Conservation (phyloP, 129 eudicot genomes). For the Oenanthe sinensis region DNA sequence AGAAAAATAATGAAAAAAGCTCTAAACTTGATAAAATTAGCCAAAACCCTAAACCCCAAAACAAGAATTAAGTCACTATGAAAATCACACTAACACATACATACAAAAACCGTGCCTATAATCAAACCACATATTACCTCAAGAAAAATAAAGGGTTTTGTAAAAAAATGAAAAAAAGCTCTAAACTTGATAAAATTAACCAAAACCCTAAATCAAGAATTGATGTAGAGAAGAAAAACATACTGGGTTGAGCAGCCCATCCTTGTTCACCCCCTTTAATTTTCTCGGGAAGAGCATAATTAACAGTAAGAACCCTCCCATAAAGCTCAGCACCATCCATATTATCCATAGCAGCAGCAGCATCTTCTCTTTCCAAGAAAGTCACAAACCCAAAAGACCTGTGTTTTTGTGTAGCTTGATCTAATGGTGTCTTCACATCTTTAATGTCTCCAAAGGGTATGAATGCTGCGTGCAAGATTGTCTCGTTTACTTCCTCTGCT, state of each 20-base stretch:
- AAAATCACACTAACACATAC: not conserved
- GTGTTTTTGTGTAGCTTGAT: constrained; percentile 96
- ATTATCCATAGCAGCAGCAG: constrained; percentile 95
- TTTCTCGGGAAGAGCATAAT: constrained; percentile 77
- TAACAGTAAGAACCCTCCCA: constrained; percentile 95
- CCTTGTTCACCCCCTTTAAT: constrained; percentile 98
- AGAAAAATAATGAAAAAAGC: not conserved
- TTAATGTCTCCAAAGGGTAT: constrained; percentile 94
- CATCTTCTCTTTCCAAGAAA: constrained; percentile 82
- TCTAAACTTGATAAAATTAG: not conserved
- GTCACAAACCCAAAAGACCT: constrained; percentile 91
- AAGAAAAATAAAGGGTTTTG: not conserved
- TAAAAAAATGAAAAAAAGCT: no score
- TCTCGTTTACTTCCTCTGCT: constrained; percentile 92
- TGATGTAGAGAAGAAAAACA: constrained; percentile 9
- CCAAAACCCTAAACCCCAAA: not conserved
- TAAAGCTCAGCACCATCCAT: constrained; percentile 98
- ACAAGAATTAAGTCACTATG: not conserved
- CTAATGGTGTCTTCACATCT: constrained; percentile 93
- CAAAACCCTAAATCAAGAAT: not conserved
- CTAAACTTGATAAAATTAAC: no score
- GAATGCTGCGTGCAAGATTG: constrained; percentile 87
- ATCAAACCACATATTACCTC: not conserved
- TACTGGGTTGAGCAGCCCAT: constrained; percentile 98
- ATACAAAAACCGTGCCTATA: not conserved